Base-by-base conservation (phyloP, 1,284 basidiomycete species). In the Porodaedalea pini region DNA sequence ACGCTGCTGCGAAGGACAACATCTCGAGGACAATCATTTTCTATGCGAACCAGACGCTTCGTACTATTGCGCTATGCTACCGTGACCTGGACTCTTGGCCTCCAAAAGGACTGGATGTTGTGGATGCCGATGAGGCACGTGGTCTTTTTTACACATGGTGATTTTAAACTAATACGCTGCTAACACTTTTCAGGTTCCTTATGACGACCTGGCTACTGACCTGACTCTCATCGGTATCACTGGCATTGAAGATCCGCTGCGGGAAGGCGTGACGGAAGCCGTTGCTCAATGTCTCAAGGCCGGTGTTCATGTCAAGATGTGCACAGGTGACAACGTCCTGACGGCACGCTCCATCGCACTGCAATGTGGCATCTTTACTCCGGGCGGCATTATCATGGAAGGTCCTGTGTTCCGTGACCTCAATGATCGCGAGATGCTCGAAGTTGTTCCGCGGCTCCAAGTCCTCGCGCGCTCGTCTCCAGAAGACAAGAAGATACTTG, bases 241-340 rank as follows among this genome's bases (percentile, higher is more conserved):
- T 62, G 96, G 93, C 68, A 97, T 99, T 68, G 95, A 98, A 70
- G 97, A 99, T 69, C 96, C 96, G 34, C 81, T 99, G 4, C 90
- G 96, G 40, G 81, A 84, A 1, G 94, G 94, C 69, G 95, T 99
- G 17, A 82, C 82, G 6, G 82, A 94, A 11, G 94, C 95, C 25
- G 96, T 99, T 25, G 78, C 81, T 51, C 85, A 90, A 62, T 98
- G 94, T 70, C 83, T 85, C 65, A 80, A 78, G 56, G 96, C 97
- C 39, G 95, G 95, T 64, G 94, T 99, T n/a, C 80, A 82, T 29
- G 87, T 99, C 75, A 98, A 98, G 78, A 99, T 99, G 95, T 97
- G 93, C 72, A 98, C 96, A 0, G 96, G 95, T 68, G 96, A 99
- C 74, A 99, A 98, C 65, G 91, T 95, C 50, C 80, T 98, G 45